Base-by-base conservation (phyloP, 139 green algal genomes). In the Penium margaritaceum region DNA sequence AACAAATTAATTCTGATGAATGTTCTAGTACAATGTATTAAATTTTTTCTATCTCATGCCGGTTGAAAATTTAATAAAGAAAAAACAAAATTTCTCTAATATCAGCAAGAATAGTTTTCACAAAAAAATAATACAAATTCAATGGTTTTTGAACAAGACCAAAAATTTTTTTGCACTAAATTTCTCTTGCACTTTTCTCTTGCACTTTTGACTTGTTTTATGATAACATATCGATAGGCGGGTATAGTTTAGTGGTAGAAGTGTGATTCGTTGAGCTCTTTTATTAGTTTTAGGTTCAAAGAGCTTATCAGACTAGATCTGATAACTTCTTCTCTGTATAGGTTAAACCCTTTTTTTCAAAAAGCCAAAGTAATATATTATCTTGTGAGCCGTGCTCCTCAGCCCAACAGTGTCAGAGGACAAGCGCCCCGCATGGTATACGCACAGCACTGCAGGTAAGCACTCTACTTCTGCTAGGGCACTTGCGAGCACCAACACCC, bases 181-280 rank as follows among this genome's bases (percentile, higher is more conserved):
- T 63, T 32, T 63, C 54, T 63, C 15, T 63, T 63, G 54, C 24
- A 33, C 24, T 14, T 36, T 14, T 65, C 55, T 43, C 61, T 68
- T 29, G 44, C 44, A 55, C 24, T 30, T 55, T 30, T 30, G 24
- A 17, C 44, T 21, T 30, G 27, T 65, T 24, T 65, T 65, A 65
- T 65, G 55, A 36, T 65, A 65, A 35, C 19, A 65, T 65, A 24
- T 41, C 27, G 21, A 17, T 65, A 65, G 34, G 55, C 55, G 55
- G 55, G 55, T 65, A 37, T 65, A 65, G 55, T 65, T 65, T 65
- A 65, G 55, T 65, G 55, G 55, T 65, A 65, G 32, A 65, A 65
- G 55, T 65, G 55, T 27, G 55, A 65, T 65, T 65, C 55, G 55
- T 65, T 65, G 32, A 65, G 55, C 30, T 65, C 34, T 65, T n/a